These are phyloP conservation scores for Suhomyces xylopsoci DNA, from an alignment of 805 yeast species.

Conservation along the genomic window DNA sequence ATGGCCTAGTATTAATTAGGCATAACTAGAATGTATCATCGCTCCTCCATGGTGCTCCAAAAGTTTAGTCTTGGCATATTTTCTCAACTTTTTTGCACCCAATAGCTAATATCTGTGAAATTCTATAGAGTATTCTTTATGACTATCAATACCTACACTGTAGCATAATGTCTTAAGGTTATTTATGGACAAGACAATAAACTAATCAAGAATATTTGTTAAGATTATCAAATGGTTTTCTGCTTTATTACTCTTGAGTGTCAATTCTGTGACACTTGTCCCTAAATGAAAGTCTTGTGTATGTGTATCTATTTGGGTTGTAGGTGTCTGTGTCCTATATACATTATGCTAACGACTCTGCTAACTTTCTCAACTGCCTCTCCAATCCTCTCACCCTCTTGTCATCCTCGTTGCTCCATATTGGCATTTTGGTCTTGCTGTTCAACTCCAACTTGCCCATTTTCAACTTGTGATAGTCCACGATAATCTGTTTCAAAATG, in stretches of 20 bases:
- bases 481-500: constrained; percentile 31
- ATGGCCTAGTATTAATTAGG: neutral
- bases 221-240: no score
- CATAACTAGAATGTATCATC: neutral
- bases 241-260: neutral
- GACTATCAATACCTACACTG: no score
- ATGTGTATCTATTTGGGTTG: neutral
- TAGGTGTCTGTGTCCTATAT: neutral
- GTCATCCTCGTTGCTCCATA: constrained; percentile 40
- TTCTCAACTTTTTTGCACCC: neutral
- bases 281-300: neutral
- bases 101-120: neutral
- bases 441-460: constrained; percentile 25
- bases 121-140: no score
- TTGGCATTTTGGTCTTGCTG: constrained; percentile 21
- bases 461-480: constrained; percentile 33
- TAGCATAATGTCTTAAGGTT: no score
- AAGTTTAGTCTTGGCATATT: neutral
- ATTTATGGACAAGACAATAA: no score
- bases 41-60: neutral
- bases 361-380: constrained; percentile 7
- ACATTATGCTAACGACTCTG: constrained; percentile 1
- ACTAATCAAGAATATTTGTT: no score
- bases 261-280: no score
- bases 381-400: constrained; percentile 25